Base-by-base conservation (phyloP, 305 asterid genomes). In the Fraxinus latifolia region DNA sequence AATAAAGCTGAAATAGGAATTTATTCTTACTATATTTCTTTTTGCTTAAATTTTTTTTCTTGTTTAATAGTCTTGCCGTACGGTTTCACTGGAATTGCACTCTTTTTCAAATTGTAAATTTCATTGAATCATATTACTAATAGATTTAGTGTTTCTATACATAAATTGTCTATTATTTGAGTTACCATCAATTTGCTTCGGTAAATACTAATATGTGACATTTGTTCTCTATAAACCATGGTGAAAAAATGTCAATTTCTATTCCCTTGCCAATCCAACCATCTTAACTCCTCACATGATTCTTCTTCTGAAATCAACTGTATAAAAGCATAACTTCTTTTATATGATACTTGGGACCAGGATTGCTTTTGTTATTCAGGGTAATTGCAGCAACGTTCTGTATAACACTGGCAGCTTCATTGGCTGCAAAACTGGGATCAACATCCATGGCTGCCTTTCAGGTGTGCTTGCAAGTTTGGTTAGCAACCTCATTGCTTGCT, bases 391-490 rank as follows among this genome's bases (percentile, higher is more conserved):
- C 85, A 12, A 85, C 90, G 32, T 82, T 82, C 82, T 87, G 90
- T 25, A 58, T 81, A 9, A 87, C 88, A 9, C 60, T 87, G 58
- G 85, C 88, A 6, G 85, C 86, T 19, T 87, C 88, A 5, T n/a
- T 84, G 76, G 87, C 88, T 34, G 81, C 88, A 58, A 87, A 81
- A 75, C 83, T 80, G 7, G 90, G 90, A 68, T 76, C 90, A 9
- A 70, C 79, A 4, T 37, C 81, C 44, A 82, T 85, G 87, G 87
- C 87, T 36, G 86, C 89, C 50, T 87, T 85, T 47, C 90, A 87
- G 78, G 80, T 82, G 73, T 82, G 90, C 82, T 79, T 87, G 83
- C 90, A 87, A 74, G 85, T 87, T 83, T 85, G 89, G 90, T 47
- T 85, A 76, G 90, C 89, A 31, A 80, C 87, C 50, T 85, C 90